phyloP scores from a whole-genome alignment of 2,329 filamentous ascomycete genomes.

The Trichoderma semiorbis region DNA sequence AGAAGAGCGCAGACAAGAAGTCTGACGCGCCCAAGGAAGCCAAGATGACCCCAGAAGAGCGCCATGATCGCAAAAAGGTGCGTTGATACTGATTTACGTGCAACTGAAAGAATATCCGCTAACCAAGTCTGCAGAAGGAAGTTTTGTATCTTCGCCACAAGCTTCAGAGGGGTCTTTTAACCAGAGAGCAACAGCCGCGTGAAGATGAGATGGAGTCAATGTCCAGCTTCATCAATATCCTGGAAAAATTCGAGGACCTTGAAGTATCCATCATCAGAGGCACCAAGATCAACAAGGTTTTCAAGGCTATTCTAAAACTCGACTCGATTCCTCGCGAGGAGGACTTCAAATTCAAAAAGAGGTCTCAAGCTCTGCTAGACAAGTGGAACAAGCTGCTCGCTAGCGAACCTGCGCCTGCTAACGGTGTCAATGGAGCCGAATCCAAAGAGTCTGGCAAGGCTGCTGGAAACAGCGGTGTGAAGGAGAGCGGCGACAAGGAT shows the following conservation, averaged over 20 bases:
- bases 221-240: constrained; percentile 72
- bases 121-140: constrained; percentile 53
- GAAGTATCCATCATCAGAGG: constrained; percentile 83
- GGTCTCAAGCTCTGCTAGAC: constrained; percentile 74
- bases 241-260: constrained; percentile 75
- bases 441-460: constrained; percentile 41
- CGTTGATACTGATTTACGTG: constrained; percentile 22
- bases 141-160: constrained; percentile 94
- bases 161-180: constrained; percentile 89
- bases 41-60: constrained; percentile 57
- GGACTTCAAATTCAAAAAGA: constrained; percentile 82
- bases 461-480: constrained; percentile 38
- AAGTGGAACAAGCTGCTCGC: constrained; percentile 87
- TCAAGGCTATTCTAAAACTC: constrained; percentile 91
- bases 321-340: constrained; percentile 82
- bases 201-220: constrained; percentile 78
- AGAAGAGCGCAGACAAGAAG: constrained; percentile 58
- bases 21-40: constrained; percentile 52
- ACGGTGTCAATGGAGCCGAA: constrained; percentile 48
- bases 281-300: constrained; percentile 98
- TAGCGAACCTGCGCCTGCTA: constrained; percentile 44
- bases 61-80: constrained; percentile 57
- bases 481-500: constrained; percentile 32
- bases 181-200: constrained; percentile 78
- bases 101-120: constrained; percentile 25